Evolutionary conservation across 257 asterid genomes (phyloP).

Genomic region (Penstemon davidsonii): DNA sequence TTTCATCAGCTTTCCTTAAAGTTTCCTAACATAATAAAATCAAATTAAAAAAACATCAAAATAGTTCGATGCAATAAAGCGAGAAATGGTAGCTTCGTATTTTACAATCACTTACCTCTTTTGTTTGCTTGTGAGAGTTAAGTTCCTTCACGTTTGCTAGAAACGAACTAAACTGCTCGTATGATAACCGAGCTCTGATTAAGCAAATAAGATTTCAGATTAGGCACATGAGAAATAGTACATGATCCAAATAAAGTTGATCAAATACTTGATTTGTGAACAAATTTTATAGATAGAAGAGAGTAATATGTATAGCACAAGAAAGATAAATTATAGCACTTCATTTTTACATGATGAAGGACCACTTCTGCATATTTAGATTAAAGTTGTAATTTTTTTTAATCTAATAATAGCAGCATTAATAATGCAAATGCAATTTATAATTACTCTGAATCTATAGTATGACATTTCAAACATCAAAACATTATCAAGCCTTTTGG

Average conservation of each 20-base stretch:
- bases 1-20: slow-evolving; percentile 76
- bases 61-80: neutral
- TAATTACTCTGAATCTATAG: too few species aligned
- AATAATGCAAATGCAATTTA: too few species aligned
- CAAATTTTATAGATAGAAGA: neutral
- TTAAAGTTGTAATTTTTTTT: neutral
- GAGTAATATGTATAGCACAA: neutral
- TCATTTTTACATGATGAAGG: neutral
- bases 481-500: too few species aligned
- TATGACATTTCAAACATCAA: too few species aligned
- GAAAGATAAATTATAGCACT: neutral
- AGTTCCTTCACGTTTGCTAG: slow-evolving; percentile 90
- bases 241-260: neutral
- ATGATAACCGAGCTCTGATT: slow-evolving; percentile 73
- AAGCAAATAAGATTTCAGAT: slow-evolving; percentile 16
- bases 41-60: slow-evolving; percentile 12
- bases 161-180: slow-evolving; percentile 91
- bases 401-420: too few species aligned
- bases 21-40: slow-evolving; percentile 55
- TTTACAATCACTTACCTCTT: slow-evolving; percentile 52
- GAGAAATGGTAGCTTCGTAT: neutral
- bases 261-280: neutral
- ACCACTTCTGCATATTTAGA: neutral
- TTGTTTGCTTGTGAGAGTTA: slow-evolving; percentile 91
- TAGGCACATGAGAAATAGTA: neutral